Evolutionary conservation across 768 basidiomycete genomes (phyloP).

Genomic region (Tulasnella sp.): DNA sequence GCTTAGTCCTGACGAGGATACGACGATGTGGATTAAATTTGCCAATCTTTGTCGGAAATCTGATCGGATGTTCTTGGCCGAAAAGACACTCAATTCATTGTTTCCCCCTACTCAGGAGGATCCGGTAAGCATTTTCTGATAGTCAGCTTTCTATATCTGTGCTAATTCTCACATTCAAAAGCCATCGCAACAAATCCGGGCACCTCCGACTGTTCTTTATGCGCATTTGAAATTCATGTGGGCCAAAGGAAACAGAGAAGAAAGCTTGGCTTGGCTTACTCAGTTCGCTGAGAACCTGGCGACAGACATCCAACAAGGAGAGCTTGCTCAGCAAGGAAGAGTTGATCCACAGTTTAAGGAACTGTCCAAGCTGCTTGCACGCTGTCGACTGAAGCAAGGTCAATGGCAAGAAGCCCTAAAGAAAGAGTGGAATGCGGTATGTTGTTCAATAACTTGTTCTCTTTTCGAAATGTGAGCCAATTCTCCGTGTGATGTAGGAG

Average conservation of each 20-base stretch:
- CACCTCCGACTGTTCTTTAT: constrained; percentile 87
- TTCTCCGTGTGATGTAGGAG: constrained; percentile 34
- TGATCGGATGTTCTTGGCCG: constrained; percentile 86
- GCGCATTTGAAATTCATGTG: constrained; percentile 93
- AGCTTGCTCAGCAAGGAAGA: too few relatives aligned
- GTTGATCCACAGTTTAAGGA: constrained; percentile 36
- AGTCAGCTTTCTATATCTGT: constrained; percentile 26
- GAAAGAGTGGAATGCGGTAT: constrained; percentile 66
- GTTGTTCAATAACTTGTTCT: not conserved
- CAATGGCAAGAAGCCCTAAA: constrained; percentile 81
- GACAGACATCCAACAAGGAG: constrained; percentile 40
- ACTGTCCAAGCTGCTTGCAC: constrained; percentile 76
- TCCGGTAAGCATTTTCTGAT: constrained; percentile 21
- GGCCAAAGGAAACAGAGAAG: constrained; percentile 67
- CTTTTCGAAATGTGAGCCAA: not conserved
- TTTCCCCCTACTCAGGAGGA: constrained; percentile 33
- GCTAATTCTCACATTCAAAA: constrained; percentile 6
- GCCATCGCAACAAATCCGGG: not conserved
- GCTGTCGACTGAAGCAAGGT: constrained; percentile 93
- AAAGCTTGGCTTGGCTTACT: constrained; percentile 70
- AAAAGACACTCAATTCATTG: constrained; percentile 91
- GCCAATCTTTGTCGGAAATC: constrained; percentile 93
- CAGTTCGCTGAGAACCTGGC: constrained; percentile 68
- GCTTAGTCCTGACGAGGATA: constrained; percentile 83
- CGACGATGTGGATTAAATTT: constrained; percentile 98